Conservation (phyloP, 208 protist genomes). For the Crithidia expoeki region DNA sequence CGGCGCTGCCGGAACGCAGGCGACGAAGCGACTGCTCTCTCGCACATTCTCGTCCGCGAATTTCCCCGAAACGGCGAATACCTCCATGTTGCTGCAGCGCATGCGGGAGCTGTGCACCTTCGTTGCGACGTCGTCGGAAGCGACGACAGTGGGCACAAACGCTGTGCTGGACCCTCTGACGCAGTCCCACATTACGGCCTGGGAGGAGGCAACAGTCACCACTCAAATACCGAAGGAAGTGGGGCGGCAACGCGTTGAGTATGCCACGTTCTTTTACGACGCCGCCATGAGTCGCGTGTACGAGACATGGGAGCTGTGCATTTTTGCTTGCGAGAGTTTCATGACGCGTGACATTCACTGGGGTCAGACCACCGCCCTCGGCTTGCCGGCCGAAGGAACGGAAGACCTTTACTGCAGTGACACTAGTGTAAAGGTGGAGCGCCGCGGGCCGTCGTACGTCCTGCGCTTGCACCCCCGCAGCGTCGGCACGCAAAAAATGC, state of each 20-base stretch:
- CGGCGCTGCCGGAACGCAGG: constrained; percentile 58
- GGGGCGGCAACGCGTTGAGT: constrained; percentile 70
- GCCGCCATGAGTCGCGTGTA: constrained; percentile 68
- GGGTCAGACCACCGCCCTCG: constrained; percentile 83
- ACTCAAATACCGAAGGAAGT: constrained; percentile 56
- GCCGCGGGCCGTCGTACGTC: constrained; percentile 54
- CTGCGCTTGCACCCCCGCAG: constrained; percentile 79
- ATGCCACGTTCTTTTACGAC: constrained; percentile 82
- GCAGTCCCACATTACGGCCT: constrained; percentile 78
- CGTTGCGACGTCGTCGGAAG: constrained; percentile 42
- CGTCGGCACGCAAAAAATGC: constrained; percentile 58
- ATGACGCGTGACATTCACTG: constrained; percentile 79
- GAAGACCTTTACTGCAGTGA: constrained; percentile 83
- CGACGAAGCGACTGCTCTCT: constrained; percentile 69
- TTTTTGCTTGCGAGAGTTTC: constrained; percentile 76
- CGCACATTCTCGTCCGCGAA: constrained; percentile 63
- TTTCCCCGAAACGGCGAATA: constrained; percentile 50
- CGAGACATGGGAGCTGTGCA: constrained; percentile 86
- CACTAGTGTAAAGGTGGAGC: constrained; percentile 45
- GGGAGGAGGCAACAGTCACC: constrained; percentile 79
- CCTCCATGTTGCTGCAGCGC: constrained; percentile 49
- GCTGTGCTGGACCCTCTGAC: constrained; percentile 86
- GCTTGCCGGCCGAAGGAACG: constrained; percentile 65
- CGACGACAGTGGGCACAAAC: constrained; percentile 67
- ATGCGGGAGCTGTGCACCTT: constrained; percentile 76